phyloP scores from a whole-genome alignment of 2,329 filamentous ascomycete genomes.

The Teratosphaeria nubilosa region DNA sequence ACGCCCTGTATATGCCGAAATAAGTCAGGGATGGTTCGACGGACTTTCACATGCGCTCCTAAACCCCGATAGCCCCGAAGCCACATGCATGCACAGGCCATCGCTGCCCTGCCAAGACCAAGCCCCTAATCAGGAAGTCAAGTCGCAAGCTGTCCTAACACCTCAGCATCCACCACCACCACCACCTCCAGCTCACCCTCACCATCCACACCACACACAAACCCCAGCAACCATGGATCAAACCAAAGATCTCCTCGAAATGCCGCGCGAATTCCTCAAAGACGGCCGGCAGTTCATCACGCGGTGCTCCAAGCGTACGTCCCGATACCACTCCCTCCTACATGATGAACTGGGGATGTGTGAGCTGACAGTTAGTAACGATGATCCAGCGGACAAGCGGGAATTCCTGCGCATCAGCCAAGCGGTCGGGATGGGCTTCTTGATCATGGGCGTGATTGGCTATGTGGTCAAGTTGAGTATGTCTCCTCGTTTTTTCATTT shows the following conservation, averaged over 20 bases:
- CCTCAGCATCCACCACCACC: too few species aligned
- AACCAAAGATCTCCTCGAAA: slow-evolving; percentile 60
- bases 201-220: not conserved
- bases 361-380: not conserved
- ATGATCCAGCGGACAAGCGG: slow-evolving; percentile 42
- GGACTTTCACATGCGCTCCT: not conserved
- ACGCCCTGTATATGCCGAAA: too few species aligned
- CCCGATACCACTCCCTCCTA: too few species aligned
- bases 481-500: too few species aligned
- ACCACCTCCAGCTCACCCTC: not conserved
- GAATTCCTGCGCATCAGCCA: slow-evolving; percentile 52
- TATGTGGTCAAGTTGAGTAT: slow-evolving; percentile 61
- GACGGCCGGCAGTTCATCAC: slow-evolving; percentile 42
- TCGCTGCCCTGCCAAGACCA: not conserved
- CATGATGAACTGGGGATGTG: too few species aligned
- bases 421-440: slow-evolving; percentile 59
- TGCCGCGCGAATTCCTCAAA: slow-evolving; percentile 54
- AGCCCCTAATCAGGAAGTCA: not conserved
- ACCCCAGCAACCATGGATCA: slow-evolving; percentile 39
- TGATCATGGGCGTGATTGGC: slow-evolving; percentile 61
- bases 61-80: not conserved
- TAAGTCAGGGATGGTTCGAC: not conserved
- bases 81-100: not conserved
- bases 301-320: slow-evolving; percentile 39
- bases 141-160: not conserved